Evolutionary conservation across 768 basidiomycete species (phyloP).

Genomic region (Naganishia randhawae): DNA sequence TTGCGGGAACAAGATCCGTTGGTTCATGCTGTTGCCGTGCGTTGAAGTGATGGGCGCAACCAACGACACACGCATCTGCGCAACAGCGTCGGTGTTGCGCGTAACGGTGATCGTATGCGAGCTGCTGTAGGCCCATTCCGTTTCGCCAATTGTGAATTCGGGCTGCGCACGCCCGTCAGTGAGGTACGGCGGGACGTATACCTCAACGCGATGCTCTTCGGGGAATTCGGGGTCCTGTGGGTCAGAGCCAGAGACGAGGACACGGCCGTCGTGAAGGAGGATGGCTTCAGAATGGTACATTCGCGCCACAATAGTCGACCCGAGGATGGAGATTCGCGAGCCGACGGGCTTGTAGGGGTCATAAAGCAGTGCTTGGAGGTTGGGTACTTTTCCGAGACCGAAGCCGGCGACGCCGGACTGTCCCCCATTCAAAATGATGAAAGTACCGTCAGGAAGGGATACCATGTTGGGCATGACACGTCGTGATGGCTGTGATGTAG

Average conservation of each 20-base stretch:
- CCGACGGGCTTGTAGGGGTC: slow-evolving; percentile 62
- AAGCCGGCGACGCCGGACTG: slow-evolving; percentile 36
- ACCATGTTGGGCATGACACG: slow-evolving; percentile 51
- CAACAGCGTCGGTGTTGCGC: slow-evolving; percentile 53
- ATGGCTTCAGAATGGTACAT: slow-evolving; percentile 39
- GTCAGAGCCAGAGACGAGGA: slow-evolving; percentile 35
- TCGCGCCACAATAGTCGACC: slow-evolving; percentile 35
- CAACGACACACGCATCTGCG: slow-evolving; percentile 30
- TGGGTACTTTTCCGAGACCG: slow-evolving; percentile 47
- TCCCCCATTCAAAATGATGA: slow-evolving; percentile 32
- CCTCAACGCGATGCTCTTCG: slow-evolving; percentile 35
- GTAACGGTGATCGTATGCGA: slow-evolving; percentile 57
- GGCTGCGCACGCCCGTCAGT: slow-evolving; percentile 31
- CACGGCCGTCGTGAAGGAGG: slow-evolving; percentile 37
- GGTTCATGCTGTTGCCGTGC: slow-evolving; percentile 33
- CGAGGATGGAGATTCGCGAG: slow-evolving; percentile 58
- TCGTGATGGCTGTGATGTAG: neutral
- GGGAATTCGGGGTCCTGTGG: slow-evolving; percentile 36
- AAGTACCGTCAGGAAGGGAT: slow-evolving; percentile 36
- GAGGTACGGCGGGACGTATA: slow-evolving; percentile 37
- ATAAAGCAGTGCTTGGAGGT: slow-evolving; percentile 65
- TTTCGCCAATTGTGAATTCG: slow-evolving; percentile 55
- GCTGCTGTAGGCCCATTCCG: slow-evolving; percentile 65
- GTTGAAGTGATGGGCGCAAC: slow-evolving; percentile 32
- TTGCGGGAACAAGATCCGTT: slow-evolving; percentile 34